Conservation (phyloP, 2,329 filamentous ascomycete genomes). For the Chrysosporium queenslandicum region DNA sequence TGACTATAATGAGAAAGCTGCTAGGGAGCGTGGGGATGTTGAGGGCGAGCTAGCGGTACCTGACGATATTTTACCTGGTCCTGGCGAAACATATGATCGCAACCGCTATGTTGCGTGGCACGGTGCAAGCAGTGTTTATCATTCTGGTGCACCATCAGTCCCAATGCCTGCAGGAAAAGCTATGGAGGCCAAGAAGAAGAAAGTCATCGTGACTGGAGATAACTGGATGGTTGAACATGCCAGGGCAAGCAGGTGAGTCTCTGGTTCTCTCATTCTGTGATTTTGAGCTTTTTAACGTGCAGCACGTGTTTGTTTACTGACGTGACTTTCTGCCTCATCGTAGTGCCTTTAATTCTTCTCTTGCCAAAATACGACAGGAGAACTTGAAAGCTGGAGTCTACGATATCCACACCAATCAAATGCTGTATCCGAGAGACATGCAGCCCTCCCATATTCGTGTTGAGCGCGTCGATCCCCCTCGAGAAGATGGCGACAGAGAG, state of each 20-base stretch:
- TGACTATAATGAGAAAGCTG: constrained; percentile 75
- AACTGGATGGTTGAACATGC: constrained; percentile 98
- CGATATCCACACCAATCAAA: constrained; percentile 84
- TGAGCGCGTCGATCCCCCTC: constrained; percentile 54
- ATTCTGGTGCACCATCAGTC: constrained; percentile 67
- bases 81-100: constrained; percentile 89
- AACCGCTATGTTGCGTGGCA: constrained; percentile 99
- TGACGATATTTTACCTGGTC: constrained; percentile 63
- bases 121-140: constrained; percentile 90
- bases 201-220: constrained; percentile 77
- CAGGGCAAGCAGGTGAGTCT: constrained; percentile 68
- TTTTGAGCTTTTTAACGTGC: neutral
- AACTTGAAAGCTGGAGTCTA: constrained; percentile 66
- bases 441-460: constrained; percentile 81
- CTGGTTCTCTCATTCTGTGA: neutral
- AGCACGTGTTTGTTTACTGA: constrained; percentile 1
- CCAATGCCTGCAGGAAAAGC: constrained; percentile 64
- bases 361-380: constrained; percentile 57
- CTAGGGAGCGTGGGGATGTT: constrained; percentile 63
- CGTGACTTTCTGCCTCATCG: constrained; percentile 11
- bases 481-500: constrained; percentile 21
- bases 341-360: constrained; percentile 73
- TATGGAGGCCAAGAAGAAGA: constrained; percentile 67
- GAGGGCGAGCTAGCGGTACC: constrained; percentile 90
- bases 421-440: constrained; percentile 79